These are phyloP conservation scores for Zangia roseola DNA, from an alignment of 768 basidiomycete species.

Conservation along the genomic window DNA sequence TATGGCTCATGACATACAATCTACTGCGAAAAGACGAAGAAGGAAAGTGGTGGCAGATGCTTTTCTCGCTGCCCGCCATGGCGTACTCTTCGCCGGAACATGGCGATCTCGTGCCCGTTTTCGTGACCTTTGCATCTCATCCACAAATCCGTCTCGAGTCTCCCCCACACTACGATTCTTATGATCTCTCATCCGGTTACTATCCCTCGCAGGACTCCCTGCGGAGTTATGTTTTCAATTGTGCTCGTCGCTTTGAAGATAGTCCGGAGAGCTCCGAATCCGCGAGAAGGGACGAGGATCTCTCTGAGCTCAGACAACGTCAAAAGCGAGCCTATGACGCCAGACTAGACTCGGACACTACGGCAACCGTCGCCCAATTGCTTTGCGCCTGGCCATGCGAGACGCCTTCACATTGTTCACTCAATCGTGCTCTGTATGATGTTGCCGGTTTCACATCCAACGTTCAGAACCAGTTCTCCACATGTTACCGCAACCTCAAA, in stretches of 20 bases:
- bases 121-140: slow-evolving; percentile 32
- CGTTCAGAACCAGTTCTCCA: slow-evolving; percentile 5
- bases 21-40: slow-evolving; percentile 16
- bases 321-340: slow-evolving; percentile 4
- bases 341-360: slow-evolving; percentile 6
- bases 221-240: neutral
- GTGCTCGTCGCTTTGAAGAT: neutral
- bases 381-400: slow-evolving; percentile 20
- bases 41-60: slow-evolving; percentile 18
- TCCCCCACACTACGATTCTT: slow-evolving; percentile 18
- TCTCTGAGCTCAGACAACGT: neutral
- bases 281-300: neutral
- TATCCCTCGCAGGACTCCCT: neutral
- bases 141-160: slow-evolving; percentile 3
- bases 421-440: slow-evolving; percentile 3
- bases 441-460: neutral
- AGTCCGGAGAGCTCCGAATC: slow-evolving; percentile 13
- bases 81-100: slow-evolving; percentile 22
- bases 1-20: slow-evolving; percentile 33
- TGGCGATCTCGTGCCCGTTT: slow-evolving; percentile 20
- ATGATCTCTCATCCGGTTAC: slow-evolving; percentile 11
- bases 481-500: slow-evolving; percentile 17
- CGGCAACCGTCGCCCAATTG: neutral
- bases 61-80: slow-evolving; percentile 35
- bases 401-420: slow-evolving; percentile 5